Evolutionary conservation across 2,329 filamentous ascomycete species (phyloP).

Genomic region (Hyphodiscus sp.): DNA sequence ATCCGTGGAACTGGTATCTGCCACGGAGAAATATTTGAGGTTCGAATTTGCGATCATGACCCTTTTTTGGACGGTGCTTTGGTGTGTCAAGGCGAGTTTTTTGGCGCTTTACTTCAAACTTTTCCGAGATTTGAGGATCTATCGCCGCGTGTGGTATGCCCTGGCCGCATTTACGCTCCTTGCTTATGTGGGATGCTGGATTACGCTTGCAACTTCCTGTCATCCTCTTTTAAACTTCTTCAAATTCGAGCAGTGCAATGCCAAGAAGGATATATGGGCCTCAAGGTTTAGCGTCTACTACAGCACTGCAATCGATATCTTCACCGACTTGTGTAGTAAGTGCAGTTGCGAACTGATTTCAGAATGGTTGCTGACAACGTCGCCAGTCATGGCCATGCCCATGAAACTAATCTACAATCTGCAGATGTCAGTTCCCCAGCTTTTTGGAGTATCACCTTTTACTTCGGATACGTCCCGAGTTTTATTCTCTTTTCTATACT

Average conservation of each 20-base stretch:
- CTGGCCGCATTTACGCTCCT: constrained; percentile 1
- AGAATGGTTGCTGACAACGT: constrained; percentile 1
- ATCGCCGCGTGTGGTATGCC: constrained; percentile 2
- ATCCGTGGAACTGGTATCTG: constrained; percentile 1
- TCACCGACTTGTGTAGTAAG: constrained; percentile 3
- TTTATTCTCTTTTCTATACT: too few species aligned
- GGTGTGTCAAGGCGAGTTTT: constrained; percentile 2
- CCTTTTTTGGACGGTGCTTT: constrained; percentile 2
- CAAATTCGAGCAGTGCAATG: constrained; percentile 4
- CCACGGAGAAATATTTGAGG: constrained; percentile 1
- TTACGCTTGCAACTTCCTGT: constrained; percentile 1
- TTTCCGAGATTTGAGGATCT: neutral
- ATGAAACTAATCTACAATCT: constrained; percentile 3
- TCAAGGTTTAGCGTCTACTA: constrained; percentile 1
- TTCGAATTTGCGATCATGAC: constrained; percentile 1
- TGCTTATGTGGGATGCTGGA: constrained; percentile 3
- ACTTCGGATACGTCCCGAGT: too few species aligned
- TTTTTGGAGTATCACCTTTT: too few species aligned
- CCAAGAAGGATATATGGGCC: constrained; percentile 2
- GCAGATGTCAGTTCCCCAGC: neutral
- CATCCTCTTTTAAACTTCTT: constrained; percentile 2
- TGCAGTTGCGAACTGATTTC: neutral
- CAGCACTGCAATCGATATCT: constrained; percentile 4
- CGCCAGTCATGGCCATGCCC: constrained; percentile 3
- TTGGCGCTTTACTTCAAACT: constrained; percentile 3